Evolutionary conservation across 2,329 filamentous ascomycete species (phyloP), one percentile per base, ranked within the genome.

Genomic region (Fusarium clavum): DNA sequence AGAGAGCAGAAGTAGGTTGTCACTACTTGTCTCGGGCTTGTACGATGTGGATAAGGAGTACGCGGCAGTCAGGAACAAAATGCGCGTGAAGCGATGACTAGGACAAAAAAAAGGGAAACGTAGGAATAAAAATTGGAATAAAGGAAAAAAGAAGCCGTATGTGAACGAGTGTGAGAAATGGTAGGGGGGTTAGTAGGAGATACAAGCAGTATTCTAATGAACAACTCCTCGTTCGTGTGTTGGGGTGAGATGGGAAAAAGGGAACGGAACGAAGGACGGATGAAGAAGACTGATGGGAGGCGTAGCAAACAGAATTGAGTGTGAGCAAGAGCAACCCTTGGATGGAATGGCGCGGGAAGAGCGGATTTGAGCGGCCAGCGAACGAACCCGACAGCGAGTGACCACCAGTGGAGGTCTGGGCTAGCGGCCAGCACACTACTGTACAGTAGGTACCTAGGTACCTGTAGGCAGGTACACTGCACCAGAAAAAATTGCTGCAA

Each of bases 11-110:
- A 60, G 47, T 24, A 64, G 63, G 48, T 45, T 57, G 57, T 71
- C 44, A 68, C 63, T 71, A 49, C 41, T 71, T 70, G 63, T 67
- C 61, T 60, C 41, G 63, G 56, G 49, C 49, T 63, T 71, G 69
- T 67, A 52, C 52, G 58, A 70, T 58, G 67, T 60, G 55, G 61
- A 49, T 68, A 62, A 63, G 49, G 61, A 67, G 64, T 62, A 58
- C 61, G 69, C 54, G 69, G 52, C 64, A 67, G 38, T 22, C 49
- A 47, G 53, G 38, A 70, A 61, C 47, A 47, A 60, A 60, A 48
- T 64, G 41, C 54, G 57, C 51, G 48, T 45, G 30, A 49, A 60
- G 32, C 49, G 51, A 61, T 53, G 24, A 53, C 34, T 38, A 46
- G 16, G 44, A 34, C 41, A 47, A 60, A 56, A 45, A 25, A 32